Base-by-base conservation (phyloP, 805 yeast species). In the Debaryomyces castellii region DNA sequence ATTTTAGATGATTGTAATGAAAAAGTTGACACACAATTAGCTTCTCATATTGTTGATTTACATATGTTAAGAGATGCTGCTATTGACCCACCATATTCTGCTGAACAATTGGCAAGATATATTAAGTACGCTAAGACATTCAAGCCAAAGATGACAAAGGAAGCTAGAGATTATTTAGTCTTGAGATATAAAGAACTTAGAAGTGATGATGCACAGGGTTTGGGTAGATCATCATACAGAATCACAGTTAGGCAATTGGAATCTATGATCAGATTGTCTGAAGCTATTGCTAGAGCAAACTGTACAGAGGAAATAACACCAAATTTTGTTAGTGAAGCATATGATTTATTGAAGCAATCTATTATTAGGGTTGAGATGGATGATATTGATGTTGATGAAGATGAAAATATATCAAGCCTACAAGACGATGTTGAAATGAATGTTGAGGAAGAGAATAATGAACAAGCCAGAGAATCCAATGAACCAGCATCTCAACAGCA, bases 211-310 rank as follows among this genome's bases (percentile, higher is more conserved):
- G 88, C 97, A 1, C 95, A 87, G 63, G 97, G 96, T 1, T 72
- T 85, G 43, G 87, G 88, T 17, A 77, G 92, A 60, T 82, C 89
- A 42, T 86, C 96, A 48, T 92, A 92, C 64, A 76, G 98, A 64
- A 94, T 94, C 57, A 94, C 99, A 0, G 99, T 94, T 28, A 87
- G 99, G 74, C 99, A 94, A 63, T 77, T 94, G 58, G 99, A 92
- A 69, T 85, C 94, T 43, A 81, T 91, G 90, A 85, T 94, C 53
- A 80, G 99, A 61, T 76, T 94, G 48, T 83, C 94, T 3, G 99
- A 94, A 64, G 98, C 97, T 1, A 91, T 94, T 66, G 98, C 99
- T 1, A 78, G 96, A 53, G 97, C 98, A 22, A 94, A 92, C 66
- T 91, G 98, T 67, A 87, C 91, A 16, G 94, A 88, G 51, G 90